Conservation (phyloP, 768 basidiomycete genomes). For the Lentinula edodes region DNA sequence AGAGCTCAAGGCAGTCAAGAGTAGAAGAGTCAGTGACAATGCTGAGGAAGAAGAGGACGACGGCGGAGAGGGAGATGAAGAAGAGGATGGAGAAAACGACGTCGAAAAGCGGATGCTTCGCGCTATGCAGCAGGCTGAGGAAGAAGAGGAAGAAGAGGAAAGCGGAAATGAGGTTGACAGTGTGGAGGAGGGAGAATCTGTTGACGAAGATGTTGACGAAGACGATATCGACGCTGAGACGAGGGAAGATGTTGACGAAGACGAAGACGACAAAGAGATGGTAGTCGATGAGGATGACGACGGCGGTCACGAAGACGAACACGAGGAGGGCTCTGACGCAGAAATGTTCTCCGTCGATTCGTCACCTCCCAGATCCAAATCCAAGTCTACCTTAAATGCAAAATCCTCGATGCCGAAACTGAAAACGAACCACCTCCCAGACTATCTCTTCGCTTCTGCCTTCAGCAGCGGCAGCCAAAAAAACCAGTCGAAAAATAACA, state of each 20-base stretch:
- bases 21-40: no score
- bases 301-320: background rate
- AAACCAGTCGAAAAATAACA: background rate
- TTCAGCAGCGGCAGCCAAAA: background rate
- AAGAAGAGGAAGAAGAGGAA: background rate
- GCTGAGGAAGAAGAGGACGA: background rate
- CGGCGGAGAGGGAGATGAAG: background rate
- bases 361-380: no score
- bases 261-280: background rate
- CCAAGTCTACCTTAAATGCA: no score
- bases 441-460: conserved; percentile 2
- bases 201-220: background rate
- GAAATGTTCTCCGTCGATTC: background rate
- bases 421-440: background rate
- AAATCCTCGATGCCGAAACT: background rate
- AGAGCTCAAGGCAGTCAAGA: no score
- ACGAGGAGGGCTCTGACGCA: background rate
- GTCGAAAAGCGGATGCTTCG: background rate
- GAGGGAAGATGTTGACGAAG: background rate
- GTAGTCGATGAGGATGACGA: background rate
- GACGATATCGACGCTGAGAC: background rate
- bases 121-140: background rate
- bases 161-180: background rate
- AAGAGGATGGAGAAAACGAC: background rate
- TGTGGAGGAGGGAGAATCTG: background rate